These are phyloP conservation scores for Debaryomyces maramus DNA, from an alignment of 805 yeast genomes.

Conservation along the genomic window DNA sequence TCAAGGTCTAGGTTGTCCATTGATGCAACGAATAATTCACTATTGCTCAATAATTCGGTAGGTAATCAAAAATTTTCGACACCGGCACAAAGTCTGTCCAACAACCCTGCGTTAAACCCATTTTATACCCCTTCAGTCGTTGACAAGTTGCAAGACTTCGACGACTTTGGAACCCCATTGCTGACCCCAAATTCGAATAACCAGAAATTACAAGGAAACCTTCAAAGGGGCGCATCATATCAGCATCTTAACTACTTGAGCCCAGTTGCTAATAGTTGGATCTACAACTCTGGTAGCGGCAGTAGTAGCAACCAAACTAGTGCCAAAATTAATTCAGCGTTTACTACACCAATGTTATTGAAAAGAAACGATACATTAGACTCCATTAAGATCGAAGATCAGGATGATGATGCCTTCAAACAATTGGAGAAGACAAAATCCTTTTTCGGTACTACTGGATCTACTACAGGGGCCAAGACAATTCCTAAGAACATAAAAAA, in stretches of 20 bases:
- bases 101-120: conserved; percentile 32
- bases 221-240: conserved; percentile 2
- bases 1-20: conserved; percentile 41
- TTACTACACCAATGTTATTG: conserved; percentile 12
- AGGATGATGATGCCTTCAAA: conserved; percentile 44
- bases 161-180: conserved; percentile 15
- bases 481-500: background rate
- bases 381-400: conserved; percentile 35
- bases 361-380: conserved; percentile 30
- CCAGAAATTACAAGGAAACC: conserved; percentile 2
- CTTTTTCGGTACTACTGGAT: conserved; percentile 10
- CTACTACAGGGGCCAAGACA: background rate
- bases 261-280: conserved; percentile 10
- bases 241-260: conserved; percentile 11
- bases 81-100: conserved; percentile 9
- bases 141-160: conserved; percentile 20
- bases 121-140: conserved; percentile 26
- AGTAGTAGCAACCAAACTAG: conserved; percentile 1
- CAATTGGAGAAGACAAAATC: conserved; percentile 41
- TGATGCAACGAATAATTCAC: conserved; percentile 26
- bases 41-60: conserved; percentile 9
- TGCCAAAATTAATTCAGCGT: background rate
- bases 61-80: background rate
- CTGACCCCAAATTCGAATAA: conserved; percentile 15
- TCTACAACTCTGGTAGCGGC: conserved; percentile 3